Conservation (phyloP, 2,329 filamentous ascomycete genomes). For the Huntiella savannae region DNA sequence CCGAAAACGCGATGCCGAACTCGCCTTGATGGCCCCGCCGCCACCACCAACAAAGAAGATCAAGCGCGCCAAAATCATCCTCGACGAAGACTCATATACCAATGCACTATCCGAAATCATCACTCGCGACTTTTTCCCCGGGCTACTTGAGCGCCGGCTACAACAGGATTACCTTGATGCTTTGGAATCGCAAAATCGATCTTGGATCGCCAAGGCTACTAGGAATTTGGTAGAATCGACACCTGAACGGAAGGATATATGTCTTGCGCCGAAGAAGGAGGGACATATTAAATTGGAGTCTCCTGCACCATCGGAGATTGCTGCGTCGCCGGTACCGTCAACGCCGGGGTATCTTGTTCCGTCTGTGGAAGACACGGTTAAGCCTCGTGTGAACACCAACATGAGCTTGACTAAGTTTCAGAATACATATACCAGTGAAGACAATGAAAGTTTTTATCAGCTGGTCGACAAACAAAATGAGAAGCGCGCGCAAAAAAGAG, state of each 20-base stretch:
- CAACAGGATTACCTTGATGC: slow-evolving; percentile 89
- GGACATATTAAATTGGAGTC: slow-evolving; percentile 28
- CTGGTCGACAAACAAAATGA: slow-evolving; percentile 80
- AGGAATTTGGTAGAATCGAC: slow-evolving; percentile 62
- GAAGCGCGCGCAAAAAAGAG: slow-evolving; percentile 65
- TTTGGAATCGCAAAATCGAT: slow-evolving; percentile 62
- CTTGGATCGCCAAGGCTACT: slow-evolving; percentile 73
- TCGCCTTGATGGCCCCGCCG: slow-evolving; percentile 61
- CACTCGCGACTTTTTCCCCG: slow-evolving; percentile 89
- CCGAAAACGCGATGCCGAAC: slow-evolving; percentile 49
- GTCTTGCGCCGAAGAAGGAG: neutral
- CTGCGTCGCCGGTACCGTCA: neutral
- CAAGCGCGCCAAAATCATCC: slow-evolving; percentile 69
- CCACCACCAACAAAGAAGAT: slow-evolving; percentile 74
- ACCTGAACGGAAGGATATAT: neutral
- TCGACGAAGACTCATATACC: slow-evolving; percentile 90
- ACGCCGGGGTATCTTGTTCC: slow-evolving; percentile 6
- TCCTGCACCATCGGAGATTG: slow-evolving; percentile 26
- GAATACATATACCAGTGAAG: slow-evolving; percentile 85
- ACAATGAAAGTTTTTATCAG: slow-evolving; percentile 92
- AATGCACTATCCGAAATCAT: slow-evolving; percentile 85
- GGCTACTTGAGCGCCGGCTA: slow-evolving; percentile 64
- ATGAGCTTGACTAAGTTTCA: slow-evolving; percentile 56
- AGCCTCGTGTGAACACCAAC: slow-evolving; percentile 6
- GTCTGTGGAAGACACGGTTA: neutral